Conservation (phyloP, 768 basidiomycete species). For the Nidularia sp. region DNA sequence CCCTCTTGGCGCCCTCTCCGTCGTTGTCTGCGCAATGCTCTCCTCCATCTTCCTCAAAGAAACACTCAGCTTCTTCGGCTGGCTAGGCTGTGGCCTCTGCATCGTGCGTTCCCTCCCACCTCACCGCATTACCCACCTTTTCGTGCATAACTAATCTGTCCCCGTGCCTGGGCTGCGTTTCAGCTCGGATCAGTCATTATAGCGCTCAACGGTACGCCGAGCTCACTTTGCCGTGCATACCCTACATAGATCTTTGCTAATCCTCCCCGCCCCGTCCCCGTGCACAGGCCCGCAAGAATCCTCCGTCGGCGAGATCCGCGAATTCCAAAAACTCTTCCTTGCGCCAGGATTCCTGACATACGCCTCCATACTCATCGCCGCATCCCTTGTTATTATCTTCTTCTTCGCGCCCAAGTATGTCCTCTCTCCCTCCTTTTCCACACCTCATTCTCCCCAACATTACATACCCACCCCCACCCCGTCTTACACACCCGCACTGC, state of each 20-base stretch:
- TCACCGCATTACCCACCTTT: background rate
- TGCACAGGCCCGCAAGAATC: conserved; percentile 63
- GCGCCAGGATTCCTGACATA: conserved; percentile 80
- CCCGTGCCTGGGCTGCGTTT: background rate
- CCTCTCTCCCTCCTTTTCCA: conserved; percentile 1
- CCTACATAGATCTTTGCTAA: conserved; percentile 3
- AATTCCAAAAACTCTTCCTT: conserved; percentile 78
- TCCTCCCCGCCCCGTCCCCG: conserved; percentile 7
- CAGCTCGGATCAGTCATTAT: conserved; percentile 86
- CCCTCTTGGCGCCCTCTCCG: conserved; percentile 92
- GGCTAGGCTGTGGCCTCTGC: conserved; percentile 90
- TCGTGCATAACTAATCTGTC: too few relatives aligned
- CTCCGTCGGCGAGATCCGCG: conserved; percentile 62
- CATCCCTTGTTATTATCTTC: conserved; percentile 69
- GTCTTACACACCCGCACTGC: too few relatives aligned
- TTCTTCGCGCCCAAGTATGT: conserved; percentile 77
- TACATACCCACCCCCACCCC: too few relatives aligned
- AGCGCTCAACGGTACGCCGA: conserved; percentile 68
- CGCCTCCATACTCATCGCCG: conserved; percentile 56
- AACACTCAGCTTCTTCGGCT: conserved; percentile 91
- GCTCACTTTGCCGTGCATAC: too few relatives aligned
- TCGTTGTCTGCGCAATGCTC: conserved; percentile 91
- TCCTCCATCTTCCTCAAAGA: conserved; percentile 94
- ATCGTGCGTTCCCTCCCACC: conserved; percentile 51
- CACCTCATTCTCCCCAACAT: too few relatives aligned